Evolutionary conservation across 1,284 basidiomycete genomes (phyloP), one percentile per base, ranked within the genome.

Genomic region (Cerrena zonata): DNA sequence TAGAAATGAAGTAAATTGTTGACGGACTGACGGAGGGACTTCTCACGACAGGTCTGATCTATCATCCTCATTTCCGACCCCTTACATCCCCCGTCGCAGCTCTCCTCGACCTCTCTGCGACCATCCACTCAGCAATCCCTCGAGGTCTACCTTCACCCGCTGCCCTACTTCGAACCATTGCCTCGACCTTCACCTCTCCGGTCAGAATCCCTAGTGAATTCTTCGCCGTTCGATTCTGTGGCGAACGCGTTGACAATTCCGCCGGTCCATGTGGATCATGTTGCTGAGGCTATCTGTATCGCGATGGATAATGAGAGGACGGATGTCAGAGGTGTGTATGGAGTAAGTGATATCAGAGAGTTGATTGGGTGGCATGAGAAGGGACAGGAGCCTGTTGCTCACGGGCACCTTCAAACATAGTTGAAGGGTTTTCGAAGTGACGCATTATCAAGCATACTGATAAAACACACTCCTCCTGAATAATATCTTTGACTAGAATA

Each of bases 191-290:
- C 65, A 50, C 50, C 58, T 45, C 47, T 63, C 58, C 53, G 60
- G 45, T 57, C 66, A 39, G 37, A 40, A 51, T 57, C 61, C 46
- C 65, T 62, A 18, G 59, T 64, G n/a, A 49, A 59, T 48, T 60
- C 69, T 30, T 80, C 83, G 22, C 64, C 78, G 10, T 67, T 84
- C 25, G 76, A 84, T 34, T 84, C 90, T 1, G 70, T 97, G 26
- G 83, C 90, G 3, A 84, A 87, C 50, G 83, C 87, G 21, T 67
- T 95, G 53, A 80, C 79, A 11, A 86, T 88, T 48, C 91, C 87
- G 23, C 94, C 96, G 0, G 83, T 99, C 44, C 95, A 99, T 64
- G 91, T 97, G 23, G 95, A 99, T 61, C 93, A 95, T 53, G 92
- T 99, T 36, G 95, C 89, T 1, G 83, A 87, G 59, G 92, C 94